Evolutionary conservation across 2,329 filamentous ascomycete genomes (phyloP).

Genomic region (Teratosphaeria nubilosa): DNA sequence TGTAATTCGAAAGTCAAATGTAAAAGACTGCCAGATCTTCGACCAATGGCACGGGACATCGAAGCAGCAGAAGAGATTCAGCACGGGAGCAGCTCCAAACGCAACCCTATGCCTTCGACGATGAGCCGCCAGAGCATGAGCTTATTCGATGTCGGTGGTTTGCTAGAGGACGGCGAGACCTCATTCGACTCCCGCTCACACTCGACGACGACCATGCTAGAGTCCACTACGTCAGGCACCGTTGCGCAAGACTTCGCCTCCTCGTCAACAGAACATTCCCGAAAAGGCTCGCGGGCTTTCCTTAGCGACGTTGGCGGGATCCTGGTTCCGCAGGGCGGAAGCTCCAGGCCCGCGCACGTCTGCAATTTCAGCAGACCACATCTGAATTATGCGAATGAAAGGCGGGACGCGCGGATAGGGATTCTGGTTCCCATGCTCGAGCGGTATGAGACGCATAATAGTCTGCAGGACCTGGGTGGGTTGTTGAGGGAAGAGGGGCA

Average conservation of each 20-base stretch:
- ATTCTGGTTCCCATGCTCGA: constrained; percentile 19
- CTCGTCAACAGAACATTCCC: constrained; percentile 8
- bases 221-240: constrained; percentile 38
- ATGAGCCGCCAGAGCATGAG: constrained; percentile 42
- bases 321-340: constrained; percentile 3
- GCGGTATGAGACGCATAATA: constrained; percentile 18
- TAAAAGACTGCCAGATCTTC: background rate
- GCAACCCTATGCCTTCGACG: constrained; percentile 10
- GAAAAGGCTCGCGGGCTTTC: constrained; percentile 21
- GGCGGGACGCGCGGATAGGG: constrained; percentile 13
- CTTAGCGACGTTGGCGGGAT: constrained; percentile 25
- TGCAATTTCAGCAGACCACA: constrained; percentile 3
- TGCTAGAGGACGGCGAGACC: constrained; percentile 49
- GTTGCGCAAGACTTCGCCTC: constrained; percentile 32
- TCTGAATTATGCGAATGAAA: constrained; percentile 4
- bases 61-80: constrained; percentile 3
- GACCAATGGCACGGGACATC: background rate
- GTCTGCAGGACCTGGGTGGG: constrained; percentile 25
- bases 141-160: constrained; percentile 76
- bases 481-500: constrained; percentile 2
- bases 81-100: constrained; percentile 2
- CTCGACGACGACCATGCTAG: constrained; percentile 53
- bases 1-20: background rate
- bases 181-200: constrained; percentile 13
- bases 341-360: constrained; percentile 1